Base-by-base conservation (phyloP, 208 protist species). In the Crithidia acanthocephali region DNA sequence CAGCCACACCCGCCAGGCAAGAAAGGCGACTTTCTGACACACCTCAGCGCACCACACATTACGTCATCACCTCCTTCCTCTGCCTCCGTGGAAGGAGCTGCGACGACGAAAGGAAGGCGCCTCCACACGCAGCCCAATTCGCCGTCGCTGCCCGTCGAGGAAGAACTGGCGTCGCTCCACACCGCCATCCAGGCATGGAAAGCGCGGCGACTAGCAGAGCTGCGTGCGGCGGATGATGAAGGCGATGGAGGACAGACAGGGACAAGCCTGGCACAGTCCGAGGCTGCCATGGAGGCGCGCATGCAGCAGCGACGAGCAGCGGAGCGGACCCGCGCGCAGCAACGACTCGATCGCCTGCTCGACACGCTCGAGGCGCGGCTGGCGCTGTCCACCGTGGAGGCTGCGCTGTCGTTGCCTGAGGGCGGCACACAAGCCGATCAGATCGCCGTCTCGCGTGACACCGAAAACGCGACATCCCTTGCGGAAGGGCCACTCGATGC, bases 291-390 rank as follows among this genome's bases (percentile, higher is more conserved):
- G 73, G 74, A 83, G 67, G 27, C 10, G 25, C 80, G 88, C 15
- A 53, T 93, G 48, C 53, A 44, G 45, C 51, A 69, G 28, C 66
- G 60, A 32, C 82, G 79, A 23, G 50, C 30, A 11, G 61, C 50
- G 18, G 85, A 93, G 74, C 84, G 83, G 11, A 66, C 81, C 25
- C 84, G 88, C n/a, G 72, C 85, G 20, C 63, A 87, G 42, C 83
- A 79, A 44, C 88, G 88, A n/a, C 76, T 90, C 16, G 30, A 64
- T 10, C 62, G 44, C 2, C 80, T 92, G 7, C 52, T 87, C n/a
- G 65, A 62, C 42, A 66, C 67, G 25, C 58, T 91, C 16, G 60
- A 78, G 4, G 48, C 80, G 15, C 72, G 72, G 22, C 37, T 86
- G 13, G 65, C 76, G 22, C 67, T 33, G 16, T 56, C 65, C 15